Base-by-base conservation (phyloP, 306 rosid genomes). In the Sicyos edulis region DNA sequence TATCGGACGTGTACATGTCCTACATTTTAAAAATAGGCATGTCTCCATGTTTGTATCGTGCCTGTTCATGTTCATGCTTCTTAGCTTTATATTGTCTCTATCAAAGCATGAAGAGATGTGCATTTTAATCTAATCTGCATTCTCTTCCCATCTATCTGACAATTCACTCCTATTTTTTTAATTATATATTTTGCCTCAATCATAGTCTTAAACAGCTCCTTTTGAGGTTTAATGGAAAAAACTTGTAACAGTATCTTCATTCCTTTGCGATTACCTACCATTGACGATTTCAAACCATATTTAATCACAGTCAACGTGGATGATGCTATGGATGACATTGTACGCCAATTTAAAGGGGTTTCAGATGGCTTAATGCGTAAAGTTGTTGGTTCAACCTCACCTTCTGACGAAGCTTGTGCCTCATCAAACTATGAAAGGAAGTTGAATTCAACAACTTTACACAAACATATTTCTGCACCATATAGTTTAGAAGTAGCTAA, bases 271-370 rank as follows among this genome's bases (percentile, higher is more conserved):
- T 69, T 69, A 32, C 45, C 67, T 42, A 13, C 20, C 29, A 22
- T 56, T 72, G 76, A 54, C 13, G 53, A 20, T 72, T 26, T 59
- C 20, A 61, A 59, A 40, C 44, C 34, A 32, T 52, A 21, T 26
- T 26, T 74, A 32, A 74, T n/a, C 52, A 78, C 92, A 95, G 99
- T 95, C 70, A 91, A 87, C 70, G 95, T 91, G 73, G 99, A 95
- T 78, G 97, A 86, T 82, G 99, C 99, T 34, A 81, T 89, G 86
- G 99, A 95, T 79, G 97, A 91, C 79, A 89, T 91, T 79, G 92
- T 91, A 73, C 88, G 96, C 55, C 99, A 95, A 78, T 91, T 95
- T 77, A 89, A 86, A 84, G 99, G 92, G 51, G 97, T 87, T 82
- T 95, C 99, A 65, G 99, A 83, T 83, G 97, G 97, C 73, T 82